Conservation (phyloP, 2,329 filamentous ascomycete genomes). For the Phyllosticta capitalensis region DNA sequence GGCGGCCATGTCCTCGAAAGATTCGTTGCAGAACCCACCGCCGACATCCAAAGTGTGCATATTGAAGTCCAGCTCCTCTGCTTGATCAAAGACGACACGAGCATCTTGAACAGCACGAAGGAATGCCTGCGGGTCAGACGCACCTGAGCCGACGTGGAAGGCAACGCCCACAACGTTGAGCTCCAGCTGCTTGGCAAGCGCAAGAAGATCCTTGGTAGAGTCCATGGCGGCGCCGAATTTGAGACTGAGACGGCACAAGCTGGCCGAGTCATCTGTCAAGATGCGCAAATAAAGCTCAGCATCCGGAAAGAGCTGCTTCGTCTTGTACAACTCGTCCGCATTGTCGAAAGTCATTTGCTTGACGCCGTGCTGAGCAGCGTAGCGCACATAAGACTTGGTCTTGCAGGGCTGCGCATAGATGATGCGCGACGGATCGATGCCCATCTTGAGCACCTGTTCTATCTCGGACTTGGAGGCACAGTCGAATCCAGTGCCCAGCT, state of each 20-base stretch:
- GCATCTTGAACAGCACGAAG: conserved; percentile 86
- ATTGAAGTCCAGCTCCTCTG: conserved; percentile 62
- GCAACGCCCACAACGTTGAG: conserved; percentile 92
- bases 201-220: conserved; percentile 64
- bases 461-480: conserved; percentile 98
- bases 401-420: conserved; percentile 99
- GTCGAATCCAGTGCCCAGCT: conserved; percentile 89
- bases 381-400: conserved; percentile 95
- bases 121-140: conserved; percentile 87
- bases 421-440: conserved; percentile 79
- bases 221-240: conserved; percentile 94
- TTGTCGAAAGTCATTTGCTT: conserved; percentile 99
- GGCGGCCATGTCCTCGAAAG: conserved; percentile 81
- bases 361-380: conserved; percentile 73
- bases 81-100: conserved; percentile 80
- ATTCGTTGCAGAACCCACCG: conserved; percentile 84
- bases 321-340: conserved; percentile 94
- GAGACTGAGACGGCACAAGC: conserved; percentile 87
- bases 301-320: conserved; percentile 79
- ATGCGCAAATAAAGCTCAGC: conserved; percentile 93
- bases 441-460: conserved; percentile 76
- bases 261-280: conserved; percentile 89
- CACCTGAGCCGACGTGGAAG: conserved; percentile 95
- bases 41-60: conserved; percentile 88
- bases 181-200: conserved; percentile 68